Percentiles rank a stretch among this genome's conserved stretches.
Evolutionary conservation across 768 basidiomycete species (phyloP).

Genomic region (Naganishia antarctica): DNA sequence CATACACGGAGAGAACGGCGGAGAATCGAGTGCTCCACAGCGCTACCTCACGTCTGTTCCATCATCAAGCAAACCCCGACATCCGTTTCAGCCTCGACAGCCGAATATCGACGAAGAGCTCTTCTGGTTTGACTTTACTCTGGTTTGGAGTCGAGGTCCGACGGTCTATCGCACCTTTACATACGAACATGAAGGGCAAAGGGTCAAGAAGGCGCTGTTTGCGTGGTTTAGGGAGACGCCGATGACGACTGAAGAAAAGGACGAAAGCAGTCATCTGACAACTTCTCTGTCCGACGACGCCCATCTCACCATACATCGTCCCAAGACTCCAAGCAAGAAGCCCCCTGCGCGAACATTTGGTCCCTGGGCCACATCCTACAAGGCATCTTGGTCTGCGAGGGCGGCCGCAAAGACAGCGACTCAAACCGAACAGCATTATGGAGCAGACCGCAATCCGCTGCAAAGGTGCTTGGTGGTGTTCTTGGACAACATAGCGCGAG

Average conservation of each 20-base stretch:
- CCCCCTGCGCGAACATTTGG: slow-evolving; percentile 29
- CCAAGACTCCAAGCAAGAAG: slow-evolving; percentile 2
- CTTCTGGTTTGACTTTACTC: slow-evolving; percentile 39
- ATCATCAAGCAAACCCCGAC: slow-evolving; percentile 3
- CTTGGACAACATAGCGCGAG: slow-evolving; percentile 35
- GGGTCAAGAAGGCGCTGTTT: slow-evolving; percentile 40
- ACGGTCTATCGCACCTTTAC: slow-evolving; percentile 42
- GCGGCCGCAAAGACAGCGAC: background rate
- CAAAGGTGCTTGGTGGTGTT: slow-evolving; percentile 43
- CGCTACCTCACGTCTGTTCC: slow-evolving; percentile 1
- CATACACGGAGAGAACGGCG: no score
- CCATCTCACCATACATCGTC: no score
- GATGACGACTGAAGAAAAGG: background rate
- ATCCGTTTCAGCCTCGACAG: slow-evolving; percentile 6
- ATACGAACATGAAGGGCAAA: slow-evolving; percentile 38
- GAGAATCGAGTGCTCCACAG: background rate
- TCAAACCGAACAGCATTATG: background rate
- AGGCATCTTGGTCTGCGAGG: slow-evolving; percentile 3
- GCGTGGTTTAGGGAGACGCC: slow-evolving; percentile 34
- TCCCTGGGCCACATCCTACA: slow-evolving; percentile 20
- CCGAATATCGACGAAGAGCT: slow-evolving; percentile 40
- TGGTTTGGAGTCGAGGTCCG: slow-evolving; percentile 44
- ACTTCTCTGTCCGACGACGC: background rate
- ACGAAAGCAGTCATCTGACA: background rate
- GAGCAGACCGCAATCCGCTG: slow-evolving; percentile 6